Percentiles rank a stretch among this genome's conserved stretches.
These are phyloP conservation scores for Vitellaria paradoxa DNA, from an alignment of 179 eudicot species.

Conservation along the genomic window DNA sequence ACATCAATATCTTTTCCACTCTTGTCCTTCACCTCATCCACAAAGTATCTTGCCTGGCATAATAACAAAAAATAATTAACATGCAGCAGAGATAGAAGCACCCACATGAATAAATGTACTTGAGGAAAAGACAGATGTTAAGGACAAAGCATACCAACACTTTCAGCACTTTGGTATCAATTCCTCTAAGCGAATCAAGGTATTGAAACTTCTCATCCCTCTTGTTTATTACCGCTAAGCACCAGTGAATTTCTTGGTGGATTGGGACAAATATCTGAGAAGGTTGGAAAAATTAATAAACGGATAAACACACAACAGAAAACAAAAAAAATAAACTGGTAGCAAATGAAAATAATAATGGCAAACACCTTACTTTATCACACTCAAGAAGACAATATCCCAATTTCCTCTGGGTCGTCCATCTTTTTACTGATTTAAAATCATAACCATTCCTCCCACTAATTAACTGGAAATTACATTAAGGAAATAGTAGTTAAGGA, in stretches of 20 bases:
- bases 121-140: not conserved
- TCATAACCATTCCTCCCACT: slow-evolving; percentile 77
- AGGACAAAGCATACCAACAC: slow-evolving; percentile 57
- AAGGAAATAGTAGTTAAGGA: not conserved
- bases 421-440: slow-evolving; percentile 81
- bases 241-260: slow-evolving; percentile 92
- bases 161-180: slow-evolving; percentile 51
- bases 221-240: slow-evolving; percentile 89
- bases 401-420: slow-evolving; percentile 82
- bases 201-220: slow-evolving; percentile 85
- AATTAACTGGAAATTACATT: slow-evolving; percentile 47
- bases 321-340: not conserved
- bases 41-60: slow-evolving; percentile 63
- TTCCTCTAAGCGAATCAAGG: slow-evolving; percentile 85
- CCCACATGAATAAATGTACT: not conserved
- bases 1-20: slow-evolving; percentile 67
- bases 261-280: slow-evolving; percentile 90
- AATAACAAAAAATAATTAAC: slow-evolving; percentile 9
- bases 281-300: slow-evolving; percentile 14
- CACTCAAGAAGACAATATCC: slow-evolving; percentile 84
- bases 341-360: not conserved
- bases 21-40: slow-evolving; percentile 94
- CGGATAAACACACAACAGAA: not conserved
- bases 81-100: not conserved
- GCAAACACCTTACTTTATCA: slow-evolving; percentile 56